Percentiles rank a stretch among this genome's conserved stretches.
phyloP scores from a whole-genome alignment of 257 asterid genomes.

The Thymus quinquecostatus region DNA sequence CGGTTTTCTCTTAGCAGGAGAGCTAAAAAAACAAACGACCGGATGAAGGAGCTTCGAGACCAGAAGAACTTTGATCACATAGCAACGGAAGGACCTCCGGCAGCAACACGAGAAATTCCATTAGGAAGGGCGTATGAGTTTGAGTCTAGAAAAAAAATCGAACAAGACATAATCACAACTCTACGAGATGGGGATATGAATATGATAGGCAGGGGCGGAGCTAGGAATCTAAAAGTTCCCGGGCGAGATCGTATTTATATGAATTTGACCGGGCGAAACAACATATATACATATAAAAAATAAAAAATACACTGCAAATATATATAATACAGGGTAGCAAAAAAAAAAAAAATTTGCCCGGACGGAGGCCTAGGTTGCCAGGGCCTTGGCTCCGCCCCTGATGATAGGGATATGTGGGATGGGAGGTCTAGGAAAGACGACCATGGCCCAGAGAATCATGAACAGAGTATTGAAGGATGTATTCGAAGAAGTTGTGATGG shows the following conservation, averaged over 20 bases:
- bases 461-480: background rate
- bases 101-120: background rate
- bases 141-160: background rate
- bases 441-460: background rate
- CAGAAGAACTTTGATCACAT: background rate
- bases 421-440: no score
- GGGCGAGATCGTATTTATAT: no score
- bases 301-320: no score
- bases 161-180: background rate
- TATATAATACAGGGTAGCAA: no score
- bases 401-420: no score
- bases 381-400: no score
- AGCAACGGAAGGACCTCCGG: background rate
- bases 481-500: background rate
- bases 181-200: background rate
- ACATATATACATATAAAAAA: no score
- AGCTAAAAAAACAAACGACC: background rate
- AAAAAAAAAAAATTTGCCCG: no score
- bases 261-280: no score
- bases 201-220: no score
- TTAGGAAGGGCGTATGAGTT: background rate
- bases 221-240: no score
- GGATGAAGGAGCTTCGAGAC: background rate
- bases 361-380: no score
- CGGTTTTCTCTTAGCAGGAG: constrained; percentile 1